phyloP scores from a whole-genome alignment of 2,329 filamentous ascomycete genomes.

The Alternaria sp. region DNA sequence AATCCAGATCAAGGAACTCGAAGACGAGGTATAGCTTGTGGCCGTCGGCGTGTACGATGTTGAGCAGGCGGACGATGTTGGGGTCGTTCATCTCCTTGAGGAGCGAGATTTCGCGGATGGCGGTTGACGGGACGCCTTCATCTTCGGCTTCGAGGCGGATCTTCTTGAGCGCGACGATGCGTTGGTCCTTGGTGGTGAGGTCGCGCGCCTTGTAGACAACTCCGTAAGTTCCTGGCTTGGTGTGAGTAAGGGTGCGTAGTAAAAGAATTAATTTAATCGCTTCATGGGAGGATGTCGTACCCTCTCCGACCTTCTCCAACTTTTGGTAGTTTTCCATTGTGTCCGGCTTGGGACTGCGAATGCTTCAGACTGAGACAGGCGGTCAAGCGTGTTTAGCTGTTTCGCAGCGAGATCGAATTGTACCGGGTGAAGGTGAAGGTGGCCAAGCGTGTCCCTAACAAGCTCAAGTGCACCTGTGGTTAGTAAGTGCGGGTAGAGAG shows the following conservation, averaged over 20 bases:
- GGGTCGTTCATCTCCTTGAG: slow-evolving; percentile 94
- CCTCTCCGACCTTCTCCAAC: slow-evolving; percentile 95
- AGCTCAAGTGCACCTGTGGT: slow-evolving; percentile 34
- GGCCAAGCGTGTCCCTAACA: not conserved
- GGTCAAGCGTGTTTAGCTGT: slow-evolving; percentile 26
- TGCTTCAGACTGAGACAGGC: slow-evolving; percentile 31
- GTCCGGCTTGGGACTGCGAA: slow-evolving; percentile 20
- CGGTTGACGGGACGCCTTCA: slow-evolving; percentile 90
- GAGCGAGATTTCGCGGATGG: slow-evolving; percentile 91
- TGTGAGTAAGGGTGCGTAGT: slow-evolving; percentile 14
- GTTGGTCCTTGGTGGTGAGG: slow-evolving; percentile 75
- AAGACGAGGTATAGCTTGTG: slow-evolving; percentile 95
- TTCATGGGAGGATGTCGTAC: slow-evolving; percentile 57
- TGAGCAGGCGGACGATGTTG: slow-evolving; percentile 86
- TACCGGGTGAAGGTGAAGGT: not conserved
- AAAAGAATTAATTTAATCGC: too few species aligned
- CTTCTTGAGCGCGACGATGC: slow-evolving; percentile 93
- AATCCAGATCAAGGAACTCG: slow-evolving; percentile 87
- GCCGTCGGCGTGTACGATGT: slow-evolving; percentile 93
- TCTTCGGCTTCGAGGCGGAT: slow-evolving; percentile 95
- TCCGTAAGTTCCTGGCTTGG: slow-evolving; percentile 82
- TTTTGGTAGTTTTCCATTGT: slow-evolving; percentile 96
- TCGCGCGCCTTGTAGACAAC: slow-evolving; percentile 95
- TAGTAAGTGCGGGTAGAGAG: slow-evolving; percentile 32
- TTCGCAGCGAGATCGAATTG: slow-evolving; percentile 8